Conservation (phyloP, 495 filamentous ascomycete genomes). For the Lophiotrema nucula region DNA sequence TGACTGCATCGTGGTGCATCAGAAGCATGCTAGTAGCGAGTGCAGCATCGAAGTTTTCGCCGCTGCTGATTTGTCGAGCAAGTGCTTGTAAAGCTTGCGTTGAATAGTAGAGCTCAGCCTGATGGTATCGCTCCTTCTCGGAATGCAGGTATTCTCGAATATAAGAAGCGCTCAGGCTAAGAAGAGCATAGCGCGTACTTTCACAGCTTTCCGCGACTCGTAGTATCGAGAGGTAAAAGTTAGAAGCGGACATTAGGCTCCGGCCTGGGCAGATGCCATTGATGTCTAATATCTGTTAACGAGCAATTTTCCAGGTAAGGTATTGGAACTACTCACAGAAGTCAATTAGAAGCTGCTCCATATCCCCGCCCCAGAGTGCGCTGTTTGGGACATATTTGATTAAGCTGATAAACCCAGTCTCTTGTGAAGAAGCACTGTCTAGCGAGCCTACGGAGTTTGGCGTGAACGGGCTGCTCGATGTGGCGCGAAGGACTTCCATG, state of each 20-base stretch:
- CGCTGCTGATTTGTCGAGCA: constrained; percentile 20
- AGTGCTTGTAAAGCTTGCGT: constrained; percentile 22
- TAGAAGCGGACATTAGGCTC: constrained; percentile 12
- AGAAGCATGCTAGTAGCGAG: constrained; percentile 27
- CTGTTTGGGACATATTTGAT: constrained; percentile 24
- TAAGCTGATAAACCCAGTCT: constrained; percentile 13
- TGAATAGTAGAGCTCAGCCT: constrained; percentile 26
- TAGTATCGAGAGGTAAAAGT: constrained; percentile 21
- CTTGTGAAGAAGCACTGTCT: constrained; percentile 11
- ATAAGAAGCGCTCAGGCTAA: constrained; percentile 28
- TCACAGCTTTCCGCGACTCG: constrained; percentile 11
- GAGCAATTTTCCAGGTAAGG: background rate
- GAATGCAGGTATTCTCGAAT: constrained; percentile 24
- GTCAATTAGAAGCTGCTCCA: constrained; percentile 27
- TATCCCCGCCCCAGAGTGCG: constrained; percentile 16
- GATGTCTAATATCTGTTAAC: constrained; percentile 1
- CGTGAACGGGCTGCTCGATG: constrained; percentile 19
- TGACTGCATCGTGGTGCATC: constrained; percentile 28
- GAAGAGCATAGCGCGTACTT: constrained; percentile 26
- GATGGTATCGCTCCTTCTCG: constrained; percentile 27
- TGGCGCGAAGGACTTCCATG: constrained; percentile 16
- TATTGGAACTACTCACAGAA: constrained; percentile 1
- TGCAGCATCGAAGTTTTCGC: constrained; percentile 19
- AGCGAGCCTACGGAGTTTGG: constrained; percentile 9
- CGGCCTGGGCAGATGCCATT: constrained; percentile 30